A percentile compares a stretch with the other conserved stretches of the same genome.
These are phyloP conservation scores for Ensete glaucum DNA, from an alignment of 176 grass and related monocot species.

Conservation along the genomic window DNA sequence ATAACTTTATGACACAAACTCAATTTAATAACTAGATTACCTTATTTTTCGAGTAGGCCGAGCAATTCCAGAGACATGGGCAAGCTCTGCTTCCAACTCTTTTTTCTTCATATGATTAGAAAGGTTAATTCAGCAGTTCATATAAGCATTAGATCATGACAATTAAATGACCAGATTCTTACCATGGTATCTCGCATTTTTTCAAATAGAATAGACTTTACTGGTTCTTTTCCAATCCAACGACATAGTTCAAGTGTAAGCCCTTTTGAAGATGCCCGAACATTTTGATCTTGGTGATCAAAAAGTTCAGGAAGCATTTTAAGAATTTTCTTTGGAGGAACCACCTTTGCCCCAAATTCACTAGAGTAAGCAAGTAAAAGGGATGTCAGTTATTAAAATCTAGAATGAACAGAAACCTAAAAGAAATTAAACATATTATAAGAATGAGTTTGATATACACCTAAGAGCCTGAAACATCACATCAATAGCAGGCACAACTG, in stretches of 20 bases:
- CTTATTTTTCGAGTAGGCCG: conserved; percentile 98
- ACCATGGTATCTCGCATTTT: conserved; percentile 99
- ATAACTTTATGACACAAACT: background rate
- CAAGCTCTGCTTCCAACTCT: conserved; percentile 89
- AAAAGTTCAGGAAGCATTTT: conserved; percentile 99
- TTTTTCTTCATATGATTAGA: conserved; percentile 72
- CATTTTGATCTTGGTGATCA: conserved; percentile 98
- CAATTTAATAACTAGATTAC: conserved; percentile 23
- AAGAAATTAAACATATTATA: background rate
- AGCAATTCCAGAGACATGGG: conserved; percentile 64
- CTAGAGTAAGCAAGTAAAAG: conserved; percentile 29
- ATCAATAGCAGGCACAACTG: conserved; percentile 98
- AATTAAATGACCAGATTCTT: conserved; percentile 13
- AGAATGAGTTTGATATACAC: conserved; percentile 29
- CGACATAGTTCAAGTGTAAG: conserved; percentile 92
- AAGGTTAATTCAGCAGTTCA: conserved; percentile 15
- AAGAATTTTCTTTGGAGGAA: conserved; percentile 87
- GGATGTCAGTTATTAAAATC: background rate
- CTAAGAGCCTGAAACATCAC: conserved; percentile 99
- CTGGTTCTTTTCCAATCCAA: conserved; percentile 97
- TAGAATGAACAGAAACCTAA: conserved; percentile 6
- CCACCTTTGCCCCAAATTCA: conserved; percentile 89
- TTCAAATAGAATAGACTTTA: conserved; percentile 93
- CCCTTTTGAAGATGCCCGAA: conserved; percentile 92
- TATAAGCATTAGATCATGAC: background rate